A percentile compares a stretch with the other conserved stretches of the same genome.
Evolutionary conservation across 208 protist genomes (phyloP).

Genomic region (Herpetomonas samuelpessoai): DNA sequence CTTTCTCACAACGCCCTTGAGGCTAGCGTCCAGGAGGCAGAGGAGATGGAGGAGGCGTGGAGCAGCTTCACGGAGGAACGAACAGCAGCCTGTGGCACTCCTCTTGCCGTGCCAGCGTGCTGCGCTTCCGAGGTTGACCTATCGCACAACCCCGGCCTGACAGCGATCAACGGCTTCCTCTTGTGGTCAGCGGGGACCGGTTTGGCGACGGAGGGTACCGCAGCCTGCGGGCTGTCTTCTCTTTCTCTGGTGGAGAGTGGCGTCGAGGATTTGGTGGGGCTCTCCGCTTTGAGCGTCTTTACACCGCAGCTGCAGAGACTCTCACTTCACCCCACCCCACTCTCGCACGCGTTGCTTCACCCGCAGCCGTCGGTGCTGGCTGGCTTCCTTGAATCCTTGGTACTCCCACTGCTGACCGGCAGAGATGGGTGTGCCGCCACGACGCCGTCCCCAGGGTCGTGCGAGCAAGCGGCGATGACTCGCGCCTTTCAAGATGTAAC

Average conservation of each 20-base stretch:
- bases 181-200: conserved; percentile 9
- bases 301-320: conserved; percentile 14
- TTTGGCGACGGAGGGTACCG: conserved; percentile 3
- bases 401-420: background rate
- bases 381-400: conserved; percentile 15
- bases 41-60: conserved; percentile 46
- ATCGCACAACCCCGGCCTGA: conserved; percentile 38
- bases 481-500: background rate
- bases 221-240: background rate
- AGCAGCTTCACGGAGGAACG: conserved; percentile 8
- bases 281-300: conserved; percentile 20
- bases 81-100: background rate
- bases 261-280: conserved; percentile 28
- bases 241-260: conserved; percentile 8
- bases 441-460: too few relatives aligned
- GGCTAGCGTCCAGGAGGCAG: conserved; percentile 44
- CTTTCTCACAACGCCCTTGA: conserved; percentile 65
- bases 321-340: conserved; percentile 24
- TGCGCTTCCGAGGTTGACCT: conserved; percentile 27
- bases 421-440: too few relatives aligned
- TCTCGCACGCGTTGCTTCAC: conserved; percentile 20
- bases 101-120: conserved; percentile 4
- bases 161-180: conserved; percentile 50
- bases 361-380: conserved; percentile 8
- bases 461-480: background rate